These are phyloP conservation scores for Moricandia moricandioides DNA, from an alignment of 345 rosid genomes.

Conservation along the genomic window DNA sequence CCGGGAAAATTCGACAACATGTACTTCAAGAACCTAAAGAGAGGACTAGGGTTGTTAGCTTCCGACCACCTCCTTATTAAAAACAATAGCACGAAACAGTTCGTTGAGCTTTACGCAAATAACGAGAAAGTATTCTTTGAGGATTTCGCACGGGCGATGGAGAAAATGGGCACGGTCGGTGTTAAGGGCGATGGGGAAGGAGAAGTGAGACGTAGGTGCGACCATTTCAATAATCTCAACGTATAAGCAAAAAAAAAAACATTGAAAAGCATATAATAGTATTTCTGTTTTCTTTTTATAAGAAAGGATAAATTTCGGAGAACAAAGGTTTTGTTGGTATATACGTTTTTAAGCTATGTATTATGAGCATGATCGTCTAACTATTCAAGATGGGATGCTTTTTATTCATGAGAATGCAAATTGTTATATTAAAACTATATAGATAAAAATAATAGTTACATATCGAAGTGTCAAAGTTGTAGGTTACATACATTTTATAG, in stretches of 20 bases:
- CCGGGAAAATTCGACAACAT: constrained; percentile 56
- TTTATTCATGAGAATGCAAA: not conserved
- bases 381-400: constrained; percentile 4
- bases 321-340: constrained; percentile 18
- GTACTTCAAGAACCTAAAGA: constrained; percentile 46
- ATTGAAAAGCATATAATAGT: not conserved
- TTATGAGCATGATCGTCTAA: constrained; percentile 13
- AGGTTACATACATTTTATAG: too few species aligned
- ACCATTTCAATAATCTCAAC: constrained; percentile 43
- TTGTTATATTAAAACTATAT: constrained; percentile 10
- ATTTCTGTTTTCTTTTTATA: too few species aligned
- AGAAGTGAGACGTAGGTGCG: constrained; percentile 56
- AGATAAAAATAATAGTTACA: not conserved
- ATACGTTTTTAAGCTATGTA: not conserved
- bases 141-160: constrained; percentile 50
- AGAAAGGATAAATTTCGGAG: not conserved
- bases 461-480: not conserved
- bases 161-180: constrained; percentile 41
- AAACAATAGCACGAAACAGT: constrained; percentile 40
- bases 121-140: constrained; percentile 44
- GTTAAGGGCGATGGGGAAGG: constrained; percentile 47
- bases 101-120: constrained; percentile 42
- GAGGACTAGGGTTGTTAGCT: constrained; percentile 44
- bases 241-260: constrained; percentile 2
- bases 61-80: constrained; percentile 37